These are phyloP conservation scores for Marchantia polymorpha DNA, from an alignment of 225 moss, liverwort and hornwort species.

Conservation along the genomic window DNA sequence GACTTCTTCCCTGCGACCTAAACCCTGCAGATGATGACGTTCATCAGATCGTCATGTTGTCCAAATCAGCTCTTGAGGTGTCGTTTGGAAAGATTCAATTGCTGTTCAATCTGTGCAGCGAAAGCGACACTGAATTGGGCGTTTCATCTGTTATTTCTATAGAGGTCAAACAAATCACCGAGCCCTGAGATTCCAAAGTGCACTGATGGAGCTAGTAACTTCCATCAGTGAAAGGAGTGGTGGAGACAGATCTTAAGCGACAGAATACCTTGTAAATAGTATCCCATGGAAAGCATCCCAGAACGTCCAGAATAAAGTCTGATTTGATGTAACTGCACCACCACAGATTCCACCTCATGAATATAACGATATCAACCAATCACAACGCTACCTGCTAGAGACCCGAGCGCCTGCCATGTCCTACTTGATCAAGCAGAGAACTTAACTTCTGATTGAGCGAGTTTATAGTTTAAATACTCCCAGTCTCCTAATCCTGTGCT, in stretches of 20 bases:
- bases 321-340: constrained; percentile 41
- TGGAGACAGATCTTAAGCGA: not conserved
- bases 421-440: not conserved
- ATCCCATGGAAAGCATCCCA: constrained; percentile 46
- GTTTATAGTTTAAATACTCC: not conserved
- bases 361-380: not conserved
- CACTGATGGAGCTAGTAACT: not conserved
- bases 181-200: not conserved
- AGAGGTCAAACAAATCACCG: not conserved
- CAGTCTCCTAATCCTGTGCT: not conserved
- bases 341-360: not conserved
- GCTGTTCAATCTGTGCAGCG: not conserved
- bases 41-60: not conserved
- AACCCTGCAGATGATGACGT: constrained; percentile 14
- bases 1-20: constrained; percentile 33
- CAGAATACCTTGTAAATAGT: constrained; percentile 41
- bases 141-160: not conserved
- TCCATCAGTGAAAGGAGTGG: not conserved
- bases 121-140: not conserved
- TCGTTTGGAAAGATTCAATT: not conserved
- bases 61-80: not conserved
- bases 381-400: not conserved
- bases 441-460: not conserved
- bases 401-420: not conserved
- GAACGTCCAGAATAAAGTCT: constrained; percentile 36